Evolutionary conservation across 2,329 filamentous ascomycete genomes (phyloP).

Genomic region (Zarea fungicola): DNA sequence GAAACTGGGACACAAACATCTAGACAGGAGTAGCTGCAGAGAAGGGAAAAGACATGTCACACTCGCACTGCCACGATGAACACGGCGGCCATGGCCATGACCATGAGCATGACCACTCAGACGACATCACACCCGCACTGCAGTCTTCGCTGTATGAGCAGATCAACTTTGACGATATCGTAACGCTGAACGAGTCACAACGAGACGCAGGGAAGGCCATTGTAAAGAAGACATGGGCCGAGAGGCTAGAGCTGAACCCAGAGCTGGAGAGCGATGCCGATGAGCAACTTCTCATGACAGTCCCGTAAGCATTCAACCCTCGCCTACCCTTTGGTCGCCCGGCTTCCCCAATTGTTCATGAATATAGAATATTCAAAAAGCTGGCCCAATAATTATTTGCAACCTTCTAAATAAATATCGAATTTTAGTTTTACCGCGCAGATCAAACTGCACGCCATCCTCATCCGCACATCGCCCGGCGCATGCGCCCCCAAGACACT

Average conservation of each 20-base stretch:
- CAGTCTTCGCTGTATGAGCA: conserved; percentile 89
- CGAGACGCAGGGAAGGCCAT: conserved; percentile 66
- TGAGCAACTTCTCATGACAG: conserved; percentile 86
- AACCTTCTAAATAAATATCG: neutral
- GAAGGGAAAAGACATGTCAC: no score
- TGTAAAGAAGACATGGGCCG: conserved; percentile 85
- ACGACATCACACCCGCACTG: conserved; percentile 87
- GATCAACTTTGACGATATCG: conserved; percentile 82
- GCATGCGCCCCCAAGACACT: conserved; percentile 72
- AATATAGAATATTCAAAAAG: no score
- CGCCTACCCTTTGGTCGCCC: conserved; percentile 1
- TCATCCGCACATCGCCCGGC: conserved; percentile 73
- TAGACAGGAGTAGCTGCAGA: no score
- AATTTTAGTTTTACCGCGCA: conserved; percentile 76
- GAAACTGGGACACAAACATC: no score
- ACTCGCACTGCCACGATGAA: conserved; percentile 50
- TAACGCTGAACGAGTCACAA: conserved; percentile 74
- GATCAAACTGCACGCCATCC: conserved; percentile 84
- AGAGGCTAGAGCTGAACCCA: conserved; percentile 65
- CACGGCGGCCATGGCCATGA: conserved; percentile 45
- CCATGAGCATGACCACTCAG: conserved; percentile 74
- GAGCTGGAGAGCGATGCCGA: conserved; percentile 83
- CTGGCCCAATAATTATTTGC: no score
- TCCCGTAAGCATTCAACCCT: conserved; percentile 60
- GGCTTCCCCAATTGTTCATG: no score